phyloP scores from a whole-genome alignment of 2,329 filamentous ascomycete genomes.

The Colletotrichum tanaceti region DNA sequence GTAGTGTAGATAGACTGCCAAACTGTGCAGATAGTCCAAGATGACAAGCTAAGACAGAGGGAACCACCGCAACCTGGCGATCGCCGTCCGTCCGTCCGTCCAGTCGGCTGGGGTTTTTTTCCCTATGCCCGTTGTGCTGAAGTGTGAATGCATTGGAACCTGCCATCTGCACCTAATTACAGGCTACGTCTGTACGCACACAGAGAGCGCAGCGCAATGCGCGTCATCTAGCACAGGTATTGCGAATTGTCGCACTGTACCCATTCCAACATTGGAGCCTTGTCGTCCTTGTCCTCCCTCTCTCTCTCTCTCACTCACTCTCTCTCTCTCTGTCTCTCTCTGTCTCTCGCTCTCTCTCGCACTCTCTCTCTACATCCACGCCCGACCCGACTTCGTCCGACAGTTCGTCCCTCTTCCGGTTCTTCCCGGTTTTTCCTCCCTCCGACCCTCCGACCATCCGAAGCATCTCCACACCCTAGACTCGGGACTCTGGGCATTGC shows the following conservation, averaged over 20 bases:
- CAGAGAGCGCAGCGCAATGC: conserved; percentile 5
- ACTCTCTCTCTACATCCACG: conserved; percentile 18
- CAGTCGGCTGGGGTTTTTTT: conserved; percentile 3
- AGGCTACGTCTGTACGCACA: no score
- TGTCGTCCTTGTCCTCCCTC: background rate
- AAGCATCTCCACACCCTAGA: conserved; percentile 27
- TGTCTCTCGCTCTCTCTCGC: no score
- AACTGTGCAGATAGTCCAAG: no score
- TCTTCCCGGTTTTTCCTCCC: conserved; percentile 27
- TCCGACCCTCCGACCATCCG: conserved; percentile 38
- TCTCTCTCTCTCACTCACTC: background rate
- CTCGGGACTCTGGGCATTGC: conserved; percentile 14
- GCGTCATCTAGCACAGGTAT: conserved; percentile 27
- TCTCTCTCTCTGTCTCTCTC: conserved; percentile 16
- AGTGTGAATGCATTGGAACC: conserved; percentile 30
- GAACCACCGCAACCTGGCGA: background rate
- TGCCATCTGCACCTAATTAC: conserved; percentile 28
- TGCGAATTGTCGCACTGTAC: conserved; percentile 17
- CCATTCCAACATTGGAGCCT: background rate
- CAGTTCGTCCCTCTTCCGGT: conserved; percentile 17
- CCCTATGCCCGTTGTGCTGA: conserved; percentile 12
- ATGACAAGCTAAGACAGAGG: background rate
- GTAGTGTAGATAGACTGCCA: no score
- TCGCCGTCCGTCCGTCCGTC: no score
- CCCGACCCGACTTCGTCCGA: conserved; percentile 33